Evolutionary conservation across 176 grass and related monocot species (phyloP), one percentile per base, ranked within the genome.

Genomic region (Calamus simplicifolius): DNA sequence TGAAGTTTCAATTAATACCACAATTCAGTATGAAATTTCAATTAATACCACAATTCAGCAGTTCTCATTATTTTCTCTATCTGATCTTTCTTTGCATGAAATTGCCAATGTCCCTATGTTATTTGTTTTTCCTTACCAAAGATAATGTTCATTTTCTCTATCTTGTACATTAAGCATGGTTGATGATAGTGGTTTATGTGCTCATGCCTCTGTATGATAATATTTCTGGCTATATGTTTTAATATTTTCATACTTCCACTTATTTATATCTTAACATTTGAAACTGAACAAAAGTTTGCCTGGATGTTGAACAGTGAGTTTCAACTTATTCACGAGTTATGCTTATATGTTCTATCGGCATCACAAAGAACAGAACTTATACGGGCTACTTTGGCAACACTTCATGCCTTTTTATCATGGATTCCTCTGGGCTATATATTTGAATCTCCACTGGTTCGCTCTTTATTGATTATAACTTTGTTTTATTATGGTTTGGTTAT

Each of bases 391-490:
- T 69, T 99, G 69, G 94, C 94, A 35, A 99, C 94, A 19, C 88
- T 99, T 62, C 94, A 99, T 85, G 88, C 94, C 52, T 99, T 99
- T 71, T 68, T 99, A 63, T 99, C 94, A 51, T 99, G 94, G 94
- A 99, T 99, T 69, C 94, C 88, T 8, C 79, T 99, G 60, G 94
- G 94, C 38, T 99, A 93, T 27, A 99, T 99, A 66, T 93, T 99
- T 30, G 94, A 99, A 79, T 99, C 88, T 21, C 85, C 88, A 25
- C 67, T 99, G 87, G 94, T 99, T 75, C 62, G 77, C 16, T 28
- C 6, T 19, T 71, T 59, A 4, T 38, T 35, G 26, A 30, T 29
- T 50, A 72, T 16, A 17, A 59, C 15, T 51, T 25, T 15, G 17
- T 18, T 59, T 54, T 26, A 2, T 43, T 43, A 43, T 43, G 8